A percentile compares a stretch with the other conserved stretches of the same genome.
These are phyloP conservation scores for Kluyveromyces marxianus DNA, from an alignment of 1,139 yeast species.

Conservation along the genomic window DNA sequence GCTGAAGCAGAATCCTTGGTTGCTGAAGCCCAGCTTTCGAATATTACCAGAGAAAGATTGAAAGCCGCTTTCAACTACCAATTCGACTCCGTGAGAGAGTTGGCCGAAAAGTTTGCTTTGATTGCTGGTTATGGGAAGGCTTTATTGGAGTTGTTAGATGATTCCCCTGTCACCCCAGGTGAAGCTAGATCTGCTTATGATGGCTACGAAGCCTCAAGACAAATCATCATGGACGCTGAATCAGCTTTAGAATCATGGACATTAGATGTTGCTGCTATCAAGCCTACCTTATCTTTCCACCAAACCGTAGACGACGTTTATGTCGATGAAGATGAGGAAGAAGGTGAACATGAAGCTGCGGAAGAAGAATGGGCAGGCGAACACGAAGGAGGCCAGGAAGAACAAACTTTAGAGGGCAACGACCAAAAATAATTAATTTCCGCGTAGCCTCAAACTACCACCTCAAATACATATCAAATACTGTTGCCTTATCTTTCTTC, in stretches of 20 bases:
- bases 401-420: conserved; percentile 9
- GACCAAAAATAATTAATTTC: neutral
- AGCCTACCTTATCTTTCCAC: conserved; percentile 73
- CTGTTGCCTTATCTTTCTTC: too few species aligned
- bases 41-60: conserved; percentile 79
- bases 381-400: conserved; percentile 24
- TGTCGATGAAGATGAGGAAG: conserved; percentile 40
- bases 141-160: conserved; percentile 71
- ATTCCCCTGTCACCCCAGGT: conserved; percentile 83
- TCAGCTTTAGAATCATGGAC: conserved; percentile 81
- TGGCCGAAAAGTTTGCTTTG: conserved; percentile 75
- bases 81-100: conserved; percentile 75
- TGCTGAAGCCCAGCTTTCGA: conserved; percentile 84
- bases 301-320: conserved; percentile 60
- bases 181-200: conserved; percentile 85
- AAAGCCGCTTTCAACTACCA: conserved; percentile 81
- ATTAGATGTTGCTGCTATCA: conserved; percentile 69
- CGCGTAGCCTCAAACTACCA: too few species aligned
- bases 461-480: too few species aligned
- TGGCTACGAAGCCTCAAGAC: conserved; percentile 82
- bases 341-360: conserved; percentile 31
- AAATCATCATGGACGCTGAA: conserved; percentile 79
- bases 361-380: conserved; percentile 32
- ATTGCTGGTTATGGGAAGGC: conserved; percentile 90
- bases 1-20: conserved; percentile 88